Evolutionary conservation across 2,329 filamentous ascomycete species (phyloP).

Genomic region (Colletotrichum endophyticum): DNA sequence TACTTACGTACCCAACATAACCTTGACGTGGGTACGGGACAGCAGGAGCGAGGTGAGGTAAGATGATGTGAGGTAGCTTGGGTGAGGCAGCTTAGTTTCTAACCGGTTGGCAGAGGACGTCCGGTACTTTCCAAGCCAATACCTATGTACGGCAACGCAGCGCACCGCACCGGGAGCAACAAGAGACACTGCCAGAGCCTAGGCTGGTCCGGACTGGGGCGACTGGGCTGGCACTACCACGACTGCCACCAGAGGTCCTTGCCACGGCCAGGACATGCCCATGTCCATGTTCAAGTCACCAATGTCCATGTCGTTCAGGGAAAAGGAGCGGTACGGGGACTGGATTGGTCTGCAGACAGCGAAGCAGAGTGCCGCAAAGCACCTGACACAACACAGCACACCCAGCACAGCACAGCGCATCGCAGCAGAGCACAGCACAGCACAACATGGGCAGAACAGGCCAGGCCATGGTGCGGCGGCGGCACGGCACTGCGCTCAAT

Average conservation of each 20-base stretch:
- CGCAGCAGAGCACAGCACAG: background rate
- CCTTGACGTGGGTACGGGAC: background rate
- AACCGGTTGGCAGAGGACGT: background rate
- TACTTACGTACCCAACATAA: background rate
- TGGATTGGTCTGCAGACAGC: background rate
- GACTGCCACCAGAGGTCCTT: background rate
- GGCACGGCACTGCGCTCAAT: background rate
- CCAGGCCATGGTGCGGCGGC: background rate
- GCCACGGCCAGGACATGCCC: background rate
- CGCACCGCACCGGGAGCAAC: background rate
- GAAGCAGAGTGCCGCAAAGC: conserved; percentile 8
- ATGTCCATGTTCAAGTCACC: background rate
- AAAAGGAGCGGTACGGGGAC: background rate
- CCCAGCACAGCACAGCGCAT: background rate
- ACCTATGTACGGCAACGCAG: background rate
- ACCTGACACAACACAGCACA: background rate
- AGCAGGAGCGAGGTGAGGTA: background rate
- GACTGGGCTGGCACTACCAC: background rate
- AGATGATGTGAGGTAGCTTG: background rate
- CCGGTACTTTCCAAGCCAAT: background rate
- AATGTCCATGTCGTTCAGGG: conserved; percentile 1
- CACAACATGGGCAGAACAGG: background rate
- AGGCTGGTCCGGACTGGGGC: background rate
- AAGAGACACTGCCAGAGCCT: background rate
- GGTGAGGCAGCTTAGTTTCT: background rate